These are phyloP conservation scores for Ophiostoma sp. DNA, from an alignment of 2,329 filamentous ascomycete genomes.

Conservation along the genomic window DNA sequence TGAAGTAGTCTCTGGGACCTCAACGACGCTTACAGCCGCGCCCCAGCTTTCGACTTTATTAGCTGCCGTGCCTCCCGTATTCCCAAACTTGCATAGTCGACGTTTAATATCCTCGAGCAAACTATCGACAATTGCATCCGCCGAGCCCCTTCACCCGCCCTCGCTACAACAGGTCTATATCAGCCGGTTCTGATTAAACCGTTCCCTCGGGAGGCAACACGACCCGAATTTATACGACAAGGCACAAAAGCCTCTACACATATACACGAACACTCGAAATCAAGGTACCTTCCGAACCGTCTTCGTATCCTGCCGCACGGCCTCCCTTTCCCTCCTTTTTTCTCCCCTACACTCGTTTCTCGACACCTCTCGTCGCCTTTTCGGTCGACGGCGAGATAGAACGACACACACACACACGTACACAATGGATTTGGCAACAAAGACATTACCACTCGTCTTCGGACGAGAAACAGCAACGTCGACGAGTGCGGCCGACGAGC, in stretches of 20 bases:
- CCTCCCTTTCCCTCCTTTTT: background rate
- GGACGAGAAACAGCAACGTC: slow-evolving; percentile 20
- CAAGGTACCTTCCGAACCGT: slow-evolving; percentile 13
- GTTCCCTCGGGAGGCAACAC: slow-evolving; percentile 15
- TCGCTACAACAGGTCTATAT: slow-evolving; percentile 12
- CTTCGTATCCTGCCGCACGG: slow-evolving; percentile 9
- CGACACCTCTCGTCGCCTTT: slow-evolving; percentile 15
- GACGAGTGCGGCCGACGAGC: slow-evolving; percentile 37
- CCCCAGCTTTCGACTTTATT: slow-evolving; percentile 7
- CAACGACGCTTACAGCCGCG: background rate
- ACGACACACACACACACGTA: background rate
- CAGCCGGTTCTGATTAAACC: slow-evolving; percentile 24
- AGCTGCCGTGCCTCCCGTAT: background rate
- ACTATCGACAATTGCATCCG: slow-evolving; percentile 18
- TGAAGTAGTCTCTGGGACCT: background rate
- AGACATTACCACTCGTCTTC: slow-evolving; percentile 23
- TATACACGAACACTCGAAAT: background rate
- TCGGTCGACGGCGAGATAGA: background rate
- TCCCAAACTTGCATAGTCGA: background rate
- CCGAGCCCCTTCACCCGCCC: slow-evolving; percentile 5
- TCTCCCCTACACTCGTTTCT: background rate
- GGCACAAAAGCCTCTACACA: background rate
- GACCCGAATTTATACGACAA: background rate
- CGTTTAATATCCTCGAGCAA: background rate
- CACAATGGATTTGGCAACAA: slow-evolving; percentile 29